phyloP scores from a whole-genome alignment of 2,329 filamentous ascomycete genomes.

The Ophiostoma quercus region DNA sequence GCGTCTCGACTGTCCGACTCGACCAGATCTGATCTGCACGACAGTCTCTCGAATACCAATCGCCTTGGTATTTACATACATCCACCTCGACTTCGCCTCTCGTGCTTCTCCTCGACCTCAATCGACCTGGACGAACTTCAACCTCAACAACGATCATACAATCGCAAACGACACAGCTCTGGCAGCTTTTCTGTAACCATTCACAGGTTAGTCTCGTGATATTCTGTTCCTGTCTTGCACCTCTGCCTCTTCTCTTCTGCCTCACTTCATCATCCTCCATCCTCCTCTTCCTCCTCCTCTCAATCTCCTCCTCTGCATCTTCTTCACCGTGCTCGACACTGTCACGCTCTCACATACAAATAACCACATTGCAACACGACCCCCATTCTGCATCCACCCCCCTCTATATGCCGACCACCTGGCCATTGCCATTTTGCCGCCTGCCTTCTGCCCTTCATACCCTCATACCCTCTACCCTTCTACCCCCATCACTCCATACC shows the following conservation, averaged over 20 bases:
- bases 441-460: not conserved
- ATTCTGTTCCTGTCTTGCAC: not conserved
- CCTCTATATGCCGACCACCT: constrained; percentile 1
- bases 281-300: not conserved
- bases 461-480: not conserved
- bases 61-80: not conserved
- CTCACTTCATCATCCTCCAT: not conserved
- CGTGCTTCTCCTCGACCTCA: not conserved
- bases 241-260: not conserved
- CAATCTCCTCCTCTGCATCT: not conserved
- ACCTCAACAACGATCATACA: not conserved
- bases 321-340: not conserved
- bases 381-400: constrained; percentile 8
- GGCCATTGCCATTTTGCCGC: constrained; percentile 7
- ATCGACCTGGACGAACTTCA: not conserved
- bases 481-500: constrained; percentile 5
- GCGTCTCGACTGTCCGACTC: not conserved
- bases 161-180: not conserved
- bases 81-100: not conserved
- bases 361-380: not conserved
- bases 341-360: not conserved
- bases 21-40: not conserved
- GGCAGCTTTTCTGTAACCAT: not conserved
- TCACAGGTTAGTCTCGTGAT: not conserved
- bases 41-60: not conserved